These are phyloP conservation scores for Babjeviella inositovora DNA, from an alignment of 805 yeast species.

Conservation along the genomic window DNA sequence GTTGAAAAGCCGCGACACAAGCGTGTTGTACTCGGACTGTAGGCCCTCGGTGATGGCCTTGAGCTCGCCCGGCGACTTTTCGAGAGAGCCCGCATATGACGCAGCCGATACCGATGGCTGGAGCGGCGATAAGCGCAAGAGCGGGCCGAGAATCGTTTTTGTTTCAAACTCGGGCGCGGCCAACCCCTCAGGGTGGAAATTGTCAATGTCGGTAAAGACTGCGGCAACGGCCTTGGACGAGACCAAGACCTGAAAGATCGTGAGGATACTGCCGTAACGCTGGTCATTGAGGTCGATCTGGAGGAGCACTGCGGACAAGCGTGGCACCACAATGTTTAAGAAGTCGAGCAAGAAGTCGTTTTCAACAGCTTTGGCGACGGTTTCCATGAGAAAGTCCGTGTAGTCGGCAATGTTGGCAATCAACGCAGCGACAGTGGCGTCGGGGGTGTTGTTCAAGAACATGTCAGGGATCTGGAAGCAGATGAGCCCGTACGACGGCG, in stretches of 20 bases:
- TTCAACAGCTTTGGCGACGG: conserved; percentile 41
- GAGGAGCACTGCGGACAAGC: conserved; percentile 17
- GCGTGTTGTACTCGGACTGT: conserved; percentile 44
- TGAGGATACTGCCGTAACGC: conserved; percentile 32
- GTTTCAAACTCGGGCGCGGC: conserved; percentile 40
- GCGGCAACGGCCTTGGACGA: conserved; percentile 47
- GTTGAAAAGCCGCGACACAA: conserved; percentile 47
- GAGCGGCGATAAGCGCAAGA: conserved; percentile 63
- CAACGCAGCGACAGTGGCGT: conserved; percentile 9
- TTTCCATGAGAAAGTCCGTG: conserved; percentile 37
- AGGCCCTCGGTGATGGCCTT: conserved; percentile 38
- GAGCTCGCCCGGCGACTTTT: conserved; percentile 11
- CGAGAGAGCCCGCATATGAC: conserved; percentile 15
- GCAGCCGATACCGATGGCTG: conserved; percentile 28
- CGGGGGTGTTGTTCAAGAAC: conserved; percentile 23
- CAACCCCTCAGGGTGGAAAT: conserved; percentile 26
- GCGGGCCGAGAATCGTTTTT: conserved; percentile 60
- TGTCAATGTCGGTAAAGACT: conserved; percentile 36
- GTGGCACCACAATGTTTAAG: conserved; percentile 33
- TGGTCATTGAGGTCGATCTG: conserved; percentile 29
- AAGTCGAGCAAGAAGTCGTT: conserved; percentile 54
- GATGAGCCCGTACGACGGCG: conserved; percentile 50
- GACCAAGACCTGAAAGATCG: conserved; percentile 40
- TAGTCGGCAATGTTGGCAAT: conserved; percentile 7
- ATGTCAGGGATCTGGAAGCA: conserved; percentile 56